Conservation (phyloP, 441 rosid species). For the Pelargonium citronellum region DNA sequence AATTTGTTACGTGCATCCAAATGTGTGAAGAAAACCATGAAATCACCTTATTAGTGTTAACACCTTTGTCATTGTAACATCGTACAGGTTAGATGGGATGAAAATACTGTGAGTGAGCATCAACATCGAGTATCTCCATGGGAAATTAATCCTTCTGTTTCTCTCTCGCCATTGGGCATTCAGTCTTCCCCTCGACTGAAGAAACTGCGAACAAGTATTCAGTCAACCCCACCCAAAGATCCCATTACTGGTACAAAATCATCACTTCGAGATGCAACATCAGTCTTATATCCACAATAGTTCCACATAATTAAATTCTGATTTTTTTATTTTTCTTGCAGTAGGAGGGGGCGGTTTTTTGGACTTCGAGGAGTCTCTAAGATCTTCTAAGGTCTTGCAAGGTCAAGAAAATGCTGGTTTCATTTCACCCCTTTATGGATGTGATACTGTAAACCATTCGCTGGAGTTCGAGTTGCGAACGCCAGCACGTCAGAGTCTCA, state of each 20-base stretch:
- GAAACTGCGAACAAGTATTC: conserved; percentile 63
- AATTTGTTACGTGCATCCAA: too few relatives aligned
- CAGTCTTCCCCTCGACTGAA: conserved; percentile 83
- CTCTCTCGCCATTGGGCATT: conserved; percentile 64
- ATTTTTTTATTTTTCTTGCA: conserved; percentile 9
- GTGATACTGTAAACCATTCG: conserved; percentile 52
- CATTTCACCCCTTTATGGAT: conserved; percentile 51
- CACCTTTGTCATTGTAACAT: conserved; percentile 12
- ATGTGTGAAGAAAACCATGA: too few relatives aligned
- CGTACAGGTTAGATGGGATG: conserved; percentile 82
- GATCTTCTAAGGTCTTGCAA: conserved; percentile 99
- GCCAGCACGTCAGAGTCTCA: conserved; percentile 46
- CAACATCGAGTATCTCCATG: conserved; percentile 84
- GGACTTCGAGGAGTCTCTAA: conserved; percentile 81
- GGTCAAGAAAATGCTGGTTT: conserved; percentile 97
- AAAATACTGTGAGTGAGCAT: conserved; percentile 43
- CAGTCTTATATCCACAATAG: background rate
- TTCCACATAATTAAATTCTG: too few relatives aligned
- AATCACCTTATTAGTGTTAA: background rate
- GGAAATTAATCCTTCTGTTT: conserved; percentile 80
- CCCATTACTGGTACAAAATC: conserved; percentile 44
- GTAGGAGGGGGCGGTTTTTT: conserved; percentile 55
- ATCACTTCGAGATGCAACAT: background rate
- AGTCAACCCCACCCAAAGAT: conserved; percentile 41
- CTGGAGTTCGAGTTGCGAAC: conserved; percentile 60